Conservation (phyloP, 148 eudicot genomes). For the Hydrangea macrophylla region DNA sequence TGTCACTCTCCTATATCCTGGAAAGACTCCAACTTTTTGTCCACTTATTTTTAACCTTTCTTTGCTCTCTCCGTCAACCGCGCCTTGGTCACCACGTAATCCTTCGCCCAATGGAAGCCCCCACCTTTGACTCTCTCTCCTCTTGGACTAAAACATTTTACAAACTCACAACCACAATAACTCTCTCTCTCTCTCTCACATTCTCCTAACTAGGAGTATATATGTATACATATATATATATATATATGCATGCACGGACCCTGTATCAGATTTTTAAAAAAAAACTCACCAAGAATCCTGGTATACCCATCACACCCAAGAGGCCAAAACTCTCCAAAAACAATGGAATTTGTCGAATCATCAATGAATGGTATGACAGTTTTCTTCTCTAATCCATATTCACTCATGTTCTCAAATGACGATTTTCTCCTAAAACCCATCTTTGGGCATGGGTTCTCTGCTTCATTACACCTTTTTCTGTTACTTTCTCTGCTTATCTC, state of each 20-base stretch:
- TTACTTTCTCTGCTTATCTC: not conserved
- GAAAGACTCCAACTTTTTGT: not conserved
- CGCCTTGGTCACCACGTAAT: not conserved
- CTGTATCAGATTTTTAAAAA: not conserved
- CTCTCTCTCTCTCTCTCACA: too few species aligned
- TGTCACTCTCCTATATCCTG: too few species aligned
- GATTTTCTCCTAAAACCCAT: conserved; percentile 16
- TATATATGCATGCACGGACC: not conserved
- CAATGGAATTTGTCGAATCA: not conserved
- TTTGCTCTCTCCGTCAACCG: not conserved
- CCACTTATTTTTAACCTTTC: not conserved
- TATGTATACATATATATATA: not conserved
- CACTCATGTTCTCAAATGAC: not conserved
- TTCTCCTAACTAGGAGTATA: too few species aligned
- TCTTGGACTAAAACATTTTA: not conserved
- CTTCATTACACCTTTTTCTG: conserved; percentile 11
- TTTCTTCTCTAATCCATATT: not conserved
- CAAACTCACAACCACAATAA: not conserved
- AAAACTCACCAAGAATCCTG: not conserved
- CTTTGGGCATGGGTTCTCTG: conserved; percentile 10
- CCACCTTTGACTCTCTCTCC: not conserved
- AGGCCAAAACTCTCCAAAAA: not conserved
- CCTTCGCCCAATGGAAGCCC: not conserved
- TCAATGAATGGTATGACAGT: not conserved
- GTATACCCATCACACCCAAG: not conserved